These are phyloP conservation scores for Dendrocalamus sinicus DNA, from an alignment of 176 grass and related monocot species.

Conservation along the genomic window DNA sequence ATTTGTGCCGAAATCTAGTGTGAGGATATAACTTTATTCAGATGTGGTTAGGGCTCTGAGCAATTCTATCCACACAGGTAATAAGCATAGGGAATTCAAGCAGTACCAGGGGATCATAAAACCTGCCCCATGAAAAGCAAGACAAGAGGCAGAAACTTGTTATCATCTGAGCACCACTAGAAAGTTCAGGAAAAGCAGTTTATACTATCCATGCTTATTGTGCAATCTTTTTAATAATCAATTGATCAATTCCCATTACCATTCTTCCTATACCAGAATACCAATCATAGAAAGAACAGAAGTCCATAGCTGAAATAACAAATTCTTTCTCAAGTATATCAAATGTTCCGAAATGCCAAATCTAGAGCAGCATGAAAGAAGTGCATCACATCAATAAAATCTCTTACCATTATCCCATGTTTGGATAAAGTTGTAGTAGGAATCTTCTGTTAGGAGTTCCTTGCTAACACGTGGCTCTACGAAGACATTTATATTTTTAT, in stretches of 20 bases:
- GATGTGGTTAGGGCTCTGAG: neutral
- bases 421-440: constrained; percentile 68
- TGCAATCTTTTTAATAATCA: neutral
- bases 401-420: constrained; percentile 93
- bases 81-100: constrained; percentile 1
- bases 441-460: constrained; percentile 69
- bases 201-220: neutral
- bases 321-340: neutral
- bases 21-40: neutral
- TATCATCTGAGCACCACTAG: neutral
- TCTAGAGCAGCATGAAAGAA: constrained; percentile 12
- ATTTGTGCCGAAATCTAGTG: neutral
- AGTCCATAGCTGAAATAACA: neutral
- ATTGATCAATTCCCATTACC: neutral
- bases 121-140: neutral
- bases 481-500: constrained; percentile 82
- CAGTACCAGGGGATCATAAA: neutral
- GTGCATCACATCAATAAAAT: constrained; percentile 20
- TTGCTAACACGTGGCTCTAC: constrained; percentile 84
- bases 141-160: neutral
- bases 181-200: constrained; percentile 9
- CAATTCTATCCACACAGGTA: neutral
- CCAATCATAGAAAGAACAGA: constrained; percentile 7
- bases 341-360: constrained; percentile 7
- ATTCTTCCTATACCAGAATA: constrained; percentile 18